Evolutionary conservation across 768 basidiomycete species (phyloP).

Genomic region (Mycena albidolilacea): DNA sequence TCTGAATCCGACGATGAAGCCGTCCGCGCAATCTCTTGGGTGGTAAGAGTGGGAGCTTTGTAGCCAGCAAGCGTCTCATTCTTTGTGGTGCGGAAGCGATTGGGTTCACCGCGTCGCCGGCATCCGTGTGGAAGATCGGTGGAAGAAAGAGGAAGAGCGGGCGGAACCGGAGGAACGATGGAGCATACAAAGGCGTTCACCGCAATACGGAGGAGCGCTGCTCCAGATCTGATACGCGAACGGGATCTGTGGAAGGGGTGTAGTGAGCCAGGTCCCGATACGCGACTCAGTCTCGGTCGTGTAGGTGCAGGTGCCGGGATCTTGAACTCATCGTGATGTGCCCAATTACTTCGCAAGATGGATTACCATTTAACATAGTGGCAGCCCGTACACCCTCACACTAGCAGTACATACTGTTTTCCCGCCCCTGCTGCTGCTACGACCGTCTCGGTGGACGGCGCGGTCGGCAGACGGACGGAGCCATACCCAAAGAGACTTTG

Average conservation of each 20-base stretch:
- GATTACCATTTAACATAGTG: not conserved
- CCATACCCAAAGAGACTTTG: slow-evolving; percentile 20
- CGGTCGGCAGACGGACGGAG: slow-evolving; percentile 11
- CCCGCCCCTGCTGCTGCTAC: slow-evolving; percentile 1
- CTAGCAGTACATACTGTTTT: not conserved
- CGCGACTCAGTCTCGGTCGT: not conserved
- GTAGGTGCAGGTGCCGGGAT: not conserved
- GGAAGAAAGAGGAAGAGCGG: too few species aligned
- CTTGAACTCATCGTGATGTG: not conserved
- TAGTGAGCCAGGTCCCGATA: not conserved
- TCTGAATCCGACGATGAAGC: too few species aligned
- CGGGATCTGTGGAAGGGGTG: not conserved
- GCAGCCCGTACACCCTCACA: not conserved
- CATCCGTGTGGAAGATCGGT: too few species aligned
- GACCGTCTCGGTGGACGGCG: slow-evolving; percentile 7
- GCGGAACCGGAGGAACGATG: too few species aligned
- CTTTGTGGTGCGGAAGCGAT: too few species aligned
- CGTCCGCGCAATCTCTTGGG: too few species aligned
- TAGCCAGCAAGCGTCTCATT: too few species aligned
- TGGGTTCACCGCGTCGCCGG: too few species aligned
- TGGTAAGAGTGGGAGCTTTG: too few species aligned
- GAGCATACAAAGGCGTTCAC: not conserved
- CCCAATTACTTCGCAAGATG: not conserved
- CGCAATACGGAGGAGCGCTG: not conserved
- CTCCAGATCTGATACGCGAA: not conserved